Evolutionary conservation across 192 early-diverging fungal species (phyloP).

Genomic region (Coemansia sp.): DNA sequence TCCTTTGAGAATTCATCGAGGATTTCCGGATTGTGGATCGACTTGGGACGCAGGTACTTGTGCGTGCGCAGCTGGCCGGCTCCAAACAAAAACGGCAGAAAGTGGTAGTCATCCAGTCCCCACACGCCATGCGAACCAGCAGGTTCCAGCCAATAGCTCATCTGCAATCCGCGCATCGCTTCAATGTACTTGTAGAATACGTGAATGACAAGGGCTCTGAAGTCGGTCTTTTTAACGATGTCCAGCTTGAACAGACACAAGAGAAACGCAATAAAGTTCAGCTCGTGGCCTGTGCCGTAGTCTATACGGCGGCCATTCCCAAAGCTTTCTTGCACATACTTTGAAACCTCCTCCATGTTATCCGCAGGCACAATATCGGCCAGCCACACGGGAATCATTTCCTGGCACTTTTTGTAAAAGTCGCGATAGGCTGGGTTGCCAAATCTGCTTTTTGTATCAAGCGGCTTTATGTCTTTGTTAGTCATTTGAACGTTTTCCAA

Average conservation of each 20-base stretch:
- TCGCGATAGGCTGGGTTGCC: constrained; percentile 93
- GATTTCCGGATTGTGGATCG: constrained; percentile 88
- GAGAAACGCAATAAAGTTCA: constrained; percentile 86
- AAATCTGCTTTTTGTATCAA: constrained; percentile 79
- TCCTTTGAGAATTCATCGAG: constrained; percentile 86
- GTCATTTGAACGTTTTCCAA: constrained; percentile 67
- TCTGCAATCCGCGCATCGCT: constrained; percentile 88
- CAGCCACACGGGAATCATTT: constrained; percentile 35
- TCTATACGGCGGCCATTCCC: constrained; percentile 93
- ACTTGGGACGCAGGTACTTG: constrained; percentile 90
- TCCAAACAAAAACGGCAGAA: constrained; percentile 94
- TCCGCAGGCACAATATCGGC: constrained; percentile 41
- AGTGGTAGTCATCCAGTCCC: constrained; percentile 98
- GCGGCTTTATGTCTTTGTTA: constrained; percentile 69
- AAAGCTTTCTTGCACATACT: constrained; percentile 82
- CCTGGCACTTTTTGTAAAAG: constrained; percentile 77
- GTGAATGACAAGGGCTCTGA: constrained; percentile 73
- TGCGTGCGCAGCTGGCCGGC: constrained; percentile 84
- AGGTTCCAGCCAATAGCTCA: constrained; percentile 94
- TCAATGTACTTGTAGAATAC: constrained; percentile 83
- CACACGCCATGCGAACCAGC: constrained; percentile 99
- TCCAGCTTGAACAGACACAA: constrained; percentile 78
- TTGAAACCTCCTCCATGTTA: constrained; percentile 62
- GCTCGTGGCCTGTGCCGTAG: constrained; percentile 98
- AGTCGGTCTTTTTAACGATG: constrained; percentile 67